A percentile compares a stretch with the other conserved stretches of the same genome.
Conservation (phyloP, 2,329 filamentous ascomycete species). For the Colletotrichum theobromicola region DNA sequence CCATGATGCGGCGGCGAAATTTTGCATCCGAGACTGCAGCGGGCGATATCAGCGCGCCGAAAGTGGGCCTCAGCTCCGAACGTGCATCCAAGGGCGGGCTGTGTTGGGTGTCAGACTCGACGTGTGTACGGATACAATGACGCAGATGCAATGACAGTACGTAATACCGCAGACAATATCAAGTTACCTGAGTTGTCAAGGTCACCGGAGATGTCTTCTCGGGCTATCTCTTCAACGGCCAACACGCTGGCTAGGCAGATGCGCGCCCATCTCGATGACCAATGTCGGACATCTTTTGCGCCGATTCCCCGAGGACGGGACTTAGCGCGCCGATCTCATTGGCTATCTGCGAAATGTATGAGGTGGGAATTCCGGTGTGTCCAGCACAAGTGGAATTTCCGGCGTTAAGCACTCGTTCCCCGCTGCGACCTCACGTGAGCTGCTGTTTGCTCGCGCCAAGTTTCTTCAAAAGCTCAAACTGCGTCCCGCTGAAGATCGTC, state of each 20-base stretch:
- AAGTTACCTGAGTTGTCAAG: background rate
- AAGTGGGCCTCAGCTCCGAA: constrained; percentile 5
- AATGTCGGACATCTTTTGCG: constrained; percentile 27
- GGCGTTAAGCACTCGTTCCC: background rate
- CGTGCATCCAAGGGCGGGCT: background rate
- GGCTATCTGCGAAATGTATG: background rate
- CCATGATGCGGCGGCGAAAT: constrained; percentile 18
- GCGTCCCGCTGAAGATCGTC: background rate
- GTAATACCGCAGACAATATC: background rate
- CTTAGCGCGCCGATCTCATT: background rate
- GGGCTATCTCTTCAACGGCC: background rate
- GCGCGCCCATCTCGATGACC: background rate
- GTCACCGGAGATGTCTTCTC: background rate
- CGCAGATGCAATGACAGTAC: background rate
- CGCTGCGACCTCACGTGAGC: background rate
- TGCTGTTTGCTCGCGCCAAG: background rate
- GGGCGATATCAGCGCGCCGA: background rate
- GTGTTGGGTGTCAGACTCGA: background rate
- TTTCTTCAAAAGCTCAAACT: background rate
- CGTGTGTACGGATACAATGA: background rate
- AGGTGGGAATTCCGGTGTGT: constrained; percentile 2
- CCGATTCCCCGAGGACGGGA: constrained; percentile 28
- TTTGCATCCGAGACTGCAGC: background rate
- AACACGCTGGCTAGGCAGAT: background rate
- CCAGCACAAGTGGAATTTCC: background rate